These are phyloP conservation scores for Triadica sebifera DNA, from an alignment of 345 rosid species.

Conservation along the genomic window DNA sequence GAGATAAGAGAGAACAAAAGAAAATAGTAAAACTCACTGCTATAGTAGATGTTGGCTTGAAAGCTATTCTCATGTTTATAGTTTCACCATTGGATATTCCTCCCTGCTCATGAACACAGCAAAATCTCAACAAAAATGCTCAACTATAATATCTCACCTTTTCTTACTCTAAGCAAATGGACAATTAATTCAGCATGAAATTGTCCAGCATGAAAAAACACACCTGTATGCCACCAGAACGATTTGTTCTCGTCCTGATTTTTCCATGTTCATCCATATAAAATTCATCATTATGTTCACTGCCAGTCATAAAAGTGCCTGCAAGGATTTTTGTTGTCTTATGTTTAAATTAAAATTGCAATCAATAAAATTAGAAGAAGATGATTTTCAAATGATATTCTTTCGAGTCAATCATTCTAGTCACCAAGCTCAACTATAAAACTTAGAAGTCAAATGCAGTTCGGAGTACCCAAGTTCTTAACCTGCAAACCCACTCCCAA, in stretches of 20 bases:
- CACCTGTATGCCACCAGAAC: constrained; percentile 96
- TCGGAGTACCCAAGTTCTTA: constrained; percentile 20
- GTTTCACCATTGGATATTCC: constrained; percentile 98
- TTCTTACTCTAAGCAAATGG: constrained; percentile 12
- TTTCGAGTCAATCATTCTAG: background rate
- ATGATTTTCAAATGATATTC: background rate
- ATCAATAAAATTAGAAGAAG: no score
- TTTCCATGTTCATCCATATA: constrained; percentile 57
- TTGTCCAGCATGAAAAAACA: background rate
- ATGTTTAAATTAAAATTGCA: background rate
- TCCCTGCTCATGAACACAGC: constrained; percentile 47
- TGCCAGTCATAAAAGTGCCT: constrained; percentile 88
- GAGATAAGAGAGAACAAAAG: background rate
- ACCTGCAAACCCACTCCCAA: constrained; percentile 99
- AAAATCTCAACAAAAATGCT: constrained; percentile 12
- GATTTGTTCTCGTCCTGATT: constrained; percentile 90
- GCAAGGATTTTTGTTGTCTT: constrained; percentile 14
- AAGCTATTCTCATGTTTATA: constrained; percentile 88
- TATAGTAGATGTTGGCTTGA: constrained; percentile 97
- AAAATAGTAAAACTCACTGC: constrained; percentile 48
- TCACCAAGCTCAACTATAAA: constrained; percentile 8
- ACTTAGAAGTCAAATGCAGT: constrained; percentile 14
- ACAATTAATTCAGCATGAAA: background rate
- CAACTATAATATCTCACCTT: background rate
- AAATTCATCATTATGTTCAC: constrained; percentile 95